Base-by-base conservation (phyloP, 2,329 filamentous ascomycete genomes). In the Botrytis aclada region DNA sequence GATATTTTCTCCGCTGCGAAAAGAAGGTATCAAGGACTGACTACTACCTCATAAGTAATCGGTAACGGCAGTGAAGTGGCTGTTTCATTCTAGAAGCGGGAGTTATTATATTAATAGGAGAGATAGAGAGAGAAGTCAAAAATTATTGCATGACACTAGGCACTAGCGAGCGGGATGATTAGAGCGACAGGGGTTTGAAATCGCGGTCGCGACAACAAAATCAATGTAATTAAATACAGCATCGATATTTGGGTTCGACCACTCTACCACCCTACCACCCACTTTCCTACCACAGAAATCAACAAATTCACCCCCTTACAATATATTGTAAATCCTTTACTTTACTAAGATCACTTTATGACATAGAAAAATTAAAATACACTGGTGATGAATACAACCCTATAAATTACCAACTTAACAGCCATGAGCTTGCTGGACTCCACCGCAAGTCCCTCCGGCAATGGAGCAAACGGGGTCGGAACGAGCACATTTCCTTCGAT, bases 401-500 rank as follows among this genome's bases (percentile, higher is more conserved):
- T 51, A 76, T 74, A 78, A 72, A 61, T 60, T 51, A 60, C 69
- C 22, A 58, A 51, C 41, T 43, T 32, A 74, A 73, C 72, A 75
- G 80, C 77, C 74, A 81, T 80, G 79, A 79, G 77, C 75, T 74
- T 79, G 75, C 78, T 80, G 61, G 75, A 77, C 62, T 77, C 79
- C 73, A 76, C 79, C n/a, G 76, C 75, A 64, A 77, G 75, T 73
- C 77, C 78, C 72, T 77, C 78, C 54, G 64, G 74, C 41, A 80
- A 81, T 71, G 79, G 79, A 62, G 65, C 75, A 60, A 81, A 81
- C 70, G 79, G 79, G 61, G 72, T 78, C 70, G 62, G 73, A 71
- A 75, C 77, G 63, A 76, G 76, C 73, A 69, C 77, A 65, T 88
- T 89, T 77, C 84, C 85, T 73, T 84, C 85, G 75, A 84, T 93